Evolutionary conservation across 768 basidiomycete species (phyloP).

Genomic region (Suillus fuscotomentosus): DNA sequence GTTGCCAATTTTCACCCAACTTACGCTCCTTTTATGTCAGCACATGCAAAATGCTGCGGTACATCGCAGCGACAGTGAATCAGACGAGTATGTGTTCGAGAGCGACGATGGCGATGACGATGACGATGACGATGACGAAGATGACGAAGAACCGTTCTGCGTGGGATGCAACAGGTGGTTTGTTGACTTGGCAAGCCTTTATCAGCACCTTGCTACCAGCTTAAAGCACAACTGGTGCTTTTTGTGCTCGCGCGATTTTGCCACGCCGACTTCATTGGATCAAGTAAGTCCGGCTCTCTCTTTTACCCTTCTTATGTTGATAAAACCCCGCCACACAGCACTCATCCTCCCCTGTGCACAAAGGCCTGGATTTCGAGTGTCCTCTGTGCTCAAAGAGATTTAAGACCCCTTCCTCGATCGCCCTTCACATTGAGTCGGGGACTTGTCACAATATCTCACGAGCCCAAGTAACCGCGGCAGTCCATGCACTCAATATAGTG

Average conservation of each 20-base stretch:
- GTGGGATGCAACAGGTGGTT: constrained; percentile 23
- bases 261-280: constrained; percentile 21
- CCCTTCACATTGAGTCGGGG: constrained; percentile 41
- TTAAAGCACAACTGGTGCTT: constrained; percentile 35
- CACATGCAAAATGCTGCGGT: not conserved
- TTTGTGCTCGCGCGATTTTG: constrained; percentile 30
- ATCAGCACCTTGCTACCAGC: constrained; percentile 21
- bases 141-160: constrained; percentile 19
- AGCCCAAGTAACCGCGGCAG: constrained; percentile 35
- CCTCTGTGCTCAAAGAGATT: not conserved
- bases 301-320: not conserved
- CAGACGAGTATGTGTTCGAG: constrained; percentile 2
- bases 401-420: constrained; percentile 31
- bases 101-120: constrained; percentile 3
- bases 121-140: not conserved
- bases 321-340: not conserved
- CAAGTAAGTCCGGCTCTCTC: constrained; percentile 27
- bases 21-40: not conserved
- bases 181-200: constrained; percentile 13
- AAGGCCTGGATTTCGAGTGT: not conserved
- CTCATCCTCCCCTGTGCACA: constrained; percentile 1
- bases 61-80: not conserved
- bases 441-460: constrained; percentile 34
- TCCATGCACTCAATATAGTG: constrained; percentile 31
- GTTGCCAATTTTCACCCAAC: not conserved